A percentile compares a stretch with the other conserved stretches of the same genome.
phyloP scores from a whole-genome alignment of 805 yeast species.

The Danielozyma ontarioensis region DNA sequence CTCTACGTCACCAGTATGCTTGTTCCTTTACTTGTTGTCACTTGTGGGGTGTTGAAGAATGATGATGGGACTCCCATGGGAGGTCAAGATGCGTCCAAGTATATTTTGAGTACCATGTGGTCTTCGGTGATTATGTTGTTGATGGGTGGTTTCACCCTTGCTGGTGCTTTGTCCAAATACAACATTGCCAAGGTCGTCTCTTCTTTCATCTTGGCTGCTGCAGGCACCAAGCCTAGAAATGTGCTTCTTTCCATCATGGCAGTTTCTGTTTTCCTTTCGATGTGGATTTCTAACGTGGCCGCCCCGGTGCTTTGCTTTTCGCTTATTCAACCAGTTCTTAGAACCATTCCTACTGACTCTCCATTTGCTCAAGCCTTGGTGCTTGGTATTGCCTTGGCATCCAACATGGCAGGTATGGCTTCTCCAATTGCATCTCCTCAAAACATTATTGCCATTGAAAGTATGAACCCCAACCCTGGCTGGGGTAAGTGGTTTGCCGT shows the following conservation, averaged over 20 bases:
- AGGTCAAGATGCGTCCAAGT: conserved; percentile 70
- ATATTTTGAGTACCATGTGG: conserved; percentile 88
- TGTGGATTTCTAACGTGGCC: conserved; percentile 97
- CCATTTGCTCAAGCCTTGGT: conserved; percentile 79
- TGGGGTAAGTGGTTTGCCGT: conserved; percentile 96
- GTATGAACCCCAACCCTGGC: conserved; percentile 70
- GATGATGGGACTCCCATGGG: conserved; percentile 36
- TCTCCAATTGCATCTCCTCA: conserved; percentile 98
- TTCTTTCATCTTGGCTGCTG: conserved; percentile 71
- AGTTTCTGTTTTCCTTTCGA: conserved; percentile 79
- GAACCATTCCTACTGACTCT: conserved; percentile 76
- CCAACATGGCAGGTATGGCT: conserved; percentile 94
- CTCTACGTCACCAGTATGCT: conserved; percentile 44
- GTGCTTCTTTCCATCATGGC: conserved; percentile 78
- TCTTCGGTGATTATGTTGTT: conserved; percentile 85
- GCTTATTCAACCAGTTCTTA: conserved; percentile 81
- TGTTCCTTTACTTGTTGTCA: conserved; percentile 43
- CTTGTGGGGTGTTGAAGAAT: conserved; percentile 46
- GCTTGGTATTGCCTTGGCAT: conserved; percentile 87
- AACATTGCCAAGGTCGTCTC: conserved; percentile 84
- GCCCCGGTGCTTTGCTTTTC: conserved; percentile 93
- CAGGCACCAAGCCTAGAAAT: conserved; percentile 80
- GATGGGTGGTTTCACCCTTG: conserved; percentile 90
- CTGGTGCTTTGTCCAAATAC: conserved; percentile 90
- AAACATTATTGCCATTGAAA: conserved; percentile 82